Evolutionary conservation across 805 yeast species (phyloP).

Genomic region (Starmerella scarabaei): DNA sequence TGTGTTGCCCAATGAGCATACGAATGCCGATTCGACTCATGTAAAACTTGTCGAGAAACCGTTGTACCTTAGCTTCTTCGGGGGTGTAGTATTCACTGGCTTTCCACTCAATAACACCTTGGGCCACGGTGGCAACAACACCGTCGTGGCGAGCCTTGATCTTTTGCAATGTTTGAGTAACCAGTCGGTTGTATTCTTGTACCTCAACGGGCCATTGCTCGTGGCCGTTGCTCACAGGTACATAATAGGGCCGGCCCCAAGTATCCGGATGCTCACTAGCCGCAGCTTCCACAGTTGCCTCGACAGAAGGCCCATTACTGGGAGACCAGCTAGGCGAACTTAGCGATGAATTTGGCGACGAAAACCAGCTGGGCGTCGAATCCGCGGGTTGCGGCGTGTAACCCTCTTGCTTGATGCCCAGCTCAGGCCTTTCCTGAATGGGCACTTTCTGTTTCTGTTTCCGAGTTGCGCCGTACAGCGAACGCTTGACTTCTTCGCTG

Average conservation of each 20-base stretch:
- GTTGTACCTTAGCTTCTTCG: constrained; percentile 62
- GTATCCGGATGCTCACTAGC: constrained; percentile 1
- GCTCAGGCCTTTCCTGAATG: constrained; percentile 18
- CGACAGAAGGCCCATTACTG: constrained; percentile 3
- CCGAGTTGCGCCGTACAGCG: constrained; percentile 22
- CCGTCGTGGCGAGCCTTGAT: constrained; percentile 84
- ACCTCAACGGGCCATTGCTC: constrained; percentile 65
- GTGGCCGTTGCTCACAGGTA: constrained; percentile 34
- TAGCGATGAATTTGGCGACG: background rate
- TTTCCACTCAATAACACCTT: constrained; percentile 88
- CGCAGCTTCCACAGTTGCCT: no score
- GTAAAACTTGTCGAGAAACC: constrained; percentile 73
- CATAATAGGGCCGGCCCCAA: constrained; percentile 35
- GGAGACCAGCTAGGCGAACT: background rate
- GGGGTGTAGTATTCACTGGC: constrained; percentile 34
- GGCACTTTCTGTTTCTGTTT: constrained; percentile 15
- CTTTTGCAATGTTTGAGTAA: constrained; percentile 49
- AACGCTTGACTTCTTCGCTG: constrained; percentile 28
- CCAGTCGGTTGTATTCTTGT: constrained; percentile 52
- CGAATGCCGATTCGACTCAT: constrained; percentile 86
- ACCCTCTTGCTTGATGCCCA: constrained; percentile 26
- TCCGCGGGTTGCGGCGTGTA: constrained; percentile 2
- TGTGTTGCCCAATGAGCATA: constrained; percentile 90
- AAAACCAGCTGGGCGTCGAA: background rate
- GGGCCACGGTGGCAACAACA: constrained; percentile 82